Evolutionary conservation across 495 filamentous ascomycete genomes (phyloP).

Genomic region (Beverwykella pulmonaria): DNA sequence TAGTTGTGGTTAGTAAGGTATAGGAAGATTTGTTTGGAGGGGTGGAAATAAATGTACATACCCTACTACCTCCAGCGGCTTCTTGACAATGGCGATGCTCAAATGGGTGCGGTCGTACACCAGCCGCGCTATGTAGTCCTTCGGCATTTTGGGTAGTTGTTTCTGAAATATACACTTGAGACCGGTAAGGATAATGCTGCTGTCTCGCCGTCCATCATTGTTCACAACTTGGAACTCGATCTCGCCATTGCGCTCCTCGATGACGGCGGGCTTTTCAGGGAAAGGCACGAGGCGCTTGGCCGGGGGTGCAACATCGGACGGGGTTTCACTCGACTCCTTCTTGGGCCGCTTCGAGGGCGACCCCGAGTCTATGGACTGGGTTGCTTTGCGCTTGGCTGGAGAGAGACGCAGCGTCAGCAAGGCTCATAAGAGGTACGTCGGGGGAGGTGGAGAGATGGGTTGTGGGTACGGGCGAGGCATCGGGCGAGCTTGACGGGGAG

Average conservation of each 20-base stretch:
- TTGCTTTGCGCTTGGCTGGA: slow-evolving; percentile 73
- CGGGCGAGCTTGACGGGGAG: not conserved
- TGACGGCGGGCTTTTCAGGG: slow-evolving; percentile 89
- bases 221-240: slow-evolving; percentile 98
- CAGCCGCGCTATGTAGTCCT: slow-evolving; percentile 95
- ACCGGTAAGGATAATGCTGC: slow-evolving; percentile 90
- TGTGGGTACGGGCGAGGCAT: not conserved
- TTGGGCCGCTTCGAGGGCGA: slow-evolving; percentile 66
- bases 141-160: slow-evolving; percentile 97
- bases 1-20: slow-evolving; percentile 27
- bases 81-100: slow-evolving; percentile 96
- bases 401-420: not conserved
- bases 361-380: slow-evolving; percentile 66
- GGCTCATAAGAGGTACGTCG: slow-evolving; percentile 8
- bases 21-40: not conserved
- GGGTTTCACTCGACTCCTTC: slow-evolving; percentile 53
- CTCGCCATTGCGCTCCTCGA: slow-evolving; percentile 92
- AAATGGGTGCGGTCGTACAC: slow-evolving; percentile 97
- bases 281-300: slow-evolving; percentile 68
- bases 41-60: not conserved
- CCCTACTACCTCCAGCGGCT: slow-evolving; percentile 88
- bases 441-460: not conserved
- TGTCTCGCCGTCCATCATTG: slow-evolving; percentile 86
- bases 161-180: slow-evolving; percentile 99
- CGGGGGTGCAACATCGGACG: slow-evolving; percentile 47